Percentiles rank a stretch among this genome's conserved stretches.
Evolutionary conservation across 495 filamentous ascomycete species (phyloP).

Genomic region (Tuber indicum): DNA sequence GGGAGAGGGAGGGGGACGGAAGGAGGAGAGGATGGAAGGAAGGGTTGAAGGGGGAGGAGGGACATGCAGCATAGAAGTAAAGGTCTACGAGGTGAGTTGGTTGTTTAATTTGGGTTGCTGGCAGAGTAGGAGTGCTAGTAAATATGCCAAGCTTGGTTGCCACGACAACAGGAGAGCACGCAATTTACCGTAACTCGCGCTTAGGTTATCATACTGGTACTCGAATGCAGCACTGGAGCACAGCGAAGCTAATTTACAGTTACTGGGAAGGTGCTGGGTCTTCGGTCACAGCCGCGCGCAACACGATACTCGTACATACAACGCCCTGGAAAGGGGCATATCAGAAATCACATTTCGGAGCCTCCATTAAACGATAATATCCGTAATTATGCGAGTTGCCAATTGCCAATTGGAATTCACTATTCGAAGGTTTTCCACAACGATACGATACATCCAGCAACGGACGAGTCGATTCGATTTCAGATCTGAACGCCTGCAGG

Average conservation of each 20-base stretch:
- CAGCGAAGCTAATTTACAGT: too few species aligned
- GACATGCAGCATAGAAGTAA: slow-evolving; percentile 7
- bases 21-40: slow-evolving; percentile 6
- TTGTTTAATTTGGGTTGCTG: not conserved
- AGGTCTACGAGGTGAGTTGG: not conserved
- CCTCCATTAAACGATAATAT: not conserved
- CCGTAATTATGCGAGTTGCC: not conserved
- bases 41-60: not conserved
- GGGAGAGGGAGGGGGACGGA: not conserved
- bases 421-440: not conserved
- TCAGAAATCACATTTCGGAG: not conserved
- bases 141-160: not conserved
- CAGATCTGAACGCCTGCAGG: slow-evolving; percentile 42
- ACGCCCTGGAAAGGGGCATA: not conserved
- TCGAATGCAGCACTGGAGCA: too few species aligned
- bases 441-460: not conserved
- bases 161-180: not conserved
- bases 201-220: not conserved
- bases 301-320: not conserved
- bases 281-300: not conserved
- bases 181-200: not conserved
- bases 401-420: not conserved
- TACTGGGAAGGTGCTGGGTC: not conserved
- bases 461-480: not conserved
- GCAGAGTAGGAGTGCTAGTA: not conserved